A percentile compares a stretch with the other conserved stretches of the same genome.
phyloP scores from a whole-genome alignment of 768 basidiomycete genomes.

The Auriscalpium microsporum region DNA sequence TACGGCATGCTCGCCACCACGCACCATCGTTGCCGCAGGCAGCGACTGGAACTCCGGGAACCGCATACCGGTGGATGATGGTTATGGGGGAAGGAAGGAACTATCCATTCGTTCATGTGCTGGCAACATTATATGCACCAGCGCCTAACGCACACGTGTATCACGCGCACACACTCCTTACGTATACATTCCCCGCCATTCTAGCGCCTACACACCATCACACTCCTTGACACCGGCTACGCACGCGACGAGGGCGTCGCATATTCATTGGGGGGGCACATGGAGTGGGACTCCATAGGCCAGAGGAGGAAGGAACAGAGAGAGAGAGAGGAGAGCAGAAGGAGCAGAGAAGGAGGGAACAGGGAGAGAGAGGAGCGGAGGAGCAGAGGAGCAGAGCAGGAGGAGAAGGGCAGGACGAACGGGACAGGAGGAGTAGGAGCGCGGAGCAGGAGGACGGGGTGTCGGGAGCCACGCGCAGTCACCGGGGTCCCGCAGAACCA shows the following conservation, averaged over 20 bases:
- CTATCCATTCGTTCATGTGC: background rate
- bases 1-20: no score
- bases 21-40: no score
- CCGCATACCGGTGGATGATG: background rate
- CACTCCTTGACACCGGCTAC: background rate
- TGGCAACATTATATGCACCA: background rate
- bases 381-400: background rate
- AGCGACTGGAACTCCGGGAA: no score
- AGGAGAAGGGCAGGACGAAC: background rate
- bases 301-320: no score
- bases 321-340: no score
- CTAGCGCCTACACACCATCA: background rate
- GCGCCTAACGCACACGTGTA: background rate
- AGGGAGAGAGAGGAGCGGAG: background rate
- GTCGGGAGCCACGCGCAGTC: no score
- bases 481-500: no score
- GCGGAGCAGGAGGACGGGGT: no score
- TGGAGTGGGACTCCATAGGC: background rate
- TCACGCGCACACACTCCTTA: no score
- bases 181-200: no score
- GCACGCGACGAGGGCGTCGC: background rate
- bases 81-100: background rate
- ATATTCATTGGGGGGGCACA: background rate
- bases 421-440: no score
- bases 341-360: background rate